Conservation (phyloP, 768 basidiomycete species). For the Hericium alpestre region DNA sequence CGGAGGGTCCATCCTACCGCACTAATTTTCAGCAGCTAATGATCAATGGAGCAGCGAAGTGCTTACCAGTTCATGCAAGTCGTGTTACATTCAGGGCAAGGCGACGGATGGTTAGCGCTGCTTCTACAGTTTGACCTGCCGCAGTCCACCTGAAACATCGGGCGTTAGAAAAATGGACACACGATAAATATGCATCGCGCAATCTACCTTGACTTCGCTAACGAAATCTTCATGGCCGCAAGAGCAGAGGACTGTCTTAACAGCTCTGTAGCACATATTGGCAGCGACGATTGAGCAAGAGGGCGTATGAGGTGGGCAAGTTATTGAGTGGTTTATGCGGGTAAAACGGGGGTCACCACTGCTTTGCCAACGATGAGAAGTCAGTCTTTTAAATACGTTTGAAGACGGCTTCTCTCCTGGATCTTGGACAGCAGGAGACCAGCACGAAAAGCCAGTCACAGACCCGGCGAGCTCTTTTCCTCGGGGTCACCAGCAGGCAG, state of each 20-base stretch:
- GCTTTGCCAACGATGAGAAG: too few relatives aligned
- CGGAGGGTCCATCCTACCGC: conserved; percentile 3
- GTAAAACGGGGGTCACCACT: too few relatives aligned
- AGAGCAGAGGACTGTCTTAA: background rate
- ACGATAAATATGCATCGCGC: background rate
- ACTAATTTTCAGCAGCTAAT: background rate
- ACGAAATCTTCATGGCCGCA: conserved; percentile 8
- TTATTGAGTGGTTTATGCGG: background rate
- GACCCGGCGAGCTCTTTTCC: background rate
- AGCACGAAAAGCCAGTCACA: too few relatives aligned
- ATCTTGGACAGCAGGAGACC: too few relatives aligned
- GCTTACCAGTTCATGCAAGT: background rate
- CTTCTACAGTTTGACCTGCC: background rate
- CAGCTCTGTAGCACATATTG: conserved; percentile 9
- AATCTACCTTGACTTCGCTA: background rate
- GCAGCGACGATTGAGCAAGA: background rate
- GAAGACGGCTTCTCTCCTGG: too few relatives aligned
- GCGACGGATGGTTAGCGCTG: conserved; percentile 1
- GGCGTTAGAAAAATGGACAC: background rate
- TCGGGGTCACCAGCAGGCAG: background rate
- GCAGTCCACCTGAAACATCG: conserved; percentile 4
- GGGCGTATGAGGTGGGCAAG: background rate
- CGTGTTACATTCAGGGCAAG: background rate
- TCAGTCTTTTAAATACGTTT: too few relatives aligned
- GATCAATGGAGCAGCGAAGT: background rate